Evolutionary conservation across 164 flowering plant genomes (phyloP), one percentile per base, ranked within the genome.

Genomic region (Euptelea pleiosperma): DNA sequence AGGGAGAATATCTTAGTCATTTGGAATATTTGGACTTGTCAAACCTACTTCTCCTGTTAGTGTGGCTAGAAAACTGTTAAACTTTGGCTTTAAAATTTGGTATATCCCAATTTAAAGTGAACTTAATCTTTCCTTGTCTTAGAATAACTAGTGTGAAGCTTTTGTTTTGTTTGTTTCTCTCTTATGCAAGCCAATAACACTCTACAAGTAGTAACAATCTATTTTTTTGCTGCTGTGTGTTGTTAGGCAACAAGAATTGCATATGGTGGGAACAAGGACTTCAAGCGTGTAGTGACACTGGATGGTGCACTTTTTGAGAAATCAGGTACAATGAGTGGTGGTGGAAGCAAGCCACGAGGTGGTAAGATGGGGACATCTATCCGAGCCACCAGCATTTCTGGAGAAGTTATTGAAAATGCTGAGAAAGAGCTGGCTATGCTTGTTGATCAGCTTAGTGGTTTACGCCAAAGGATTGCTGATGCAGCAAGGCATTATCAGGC

Each of bases 321-420:
- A 70, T 81, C 95, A 43, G 99, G 99, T 43, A 94, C 99, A 2
- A 94, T 94, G 97, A 88, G 85, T 74, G 99, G 99, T 55, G 99
- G 99, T 3, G 97, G 99, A 16, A 57, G 73, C 63, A 91, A 77
- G 73, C 97, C 96, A 26, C 88, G 93, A 42, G 97, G 97, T 67
- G 99, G 99, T 53, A 91, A 80, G 71, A 94, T 94, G 86, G 93
- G 96, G 6, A 82, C 96, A 49, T 83, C 96, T 36, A 82, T 91
- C 60, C 85, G 85, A 63, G 85, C 79, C 16, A 60, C 73, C 46
- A 84, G 87, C 70, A 93, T 91, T 36, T 87, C 99, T 41, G 73
- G 64, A 42, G 97, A 91, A 71, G 72, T 77, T 63, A 67, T 94
- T 61, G 73, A 73, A 45, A 73, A 64, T 68, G 96, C 97, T 57